A percentile compares a stretch with the other conserved stretches of the same genome.
Conservation (phyloP, 2,329 filamentous ascomycete species). For the Fusarium succisae region DNA sequence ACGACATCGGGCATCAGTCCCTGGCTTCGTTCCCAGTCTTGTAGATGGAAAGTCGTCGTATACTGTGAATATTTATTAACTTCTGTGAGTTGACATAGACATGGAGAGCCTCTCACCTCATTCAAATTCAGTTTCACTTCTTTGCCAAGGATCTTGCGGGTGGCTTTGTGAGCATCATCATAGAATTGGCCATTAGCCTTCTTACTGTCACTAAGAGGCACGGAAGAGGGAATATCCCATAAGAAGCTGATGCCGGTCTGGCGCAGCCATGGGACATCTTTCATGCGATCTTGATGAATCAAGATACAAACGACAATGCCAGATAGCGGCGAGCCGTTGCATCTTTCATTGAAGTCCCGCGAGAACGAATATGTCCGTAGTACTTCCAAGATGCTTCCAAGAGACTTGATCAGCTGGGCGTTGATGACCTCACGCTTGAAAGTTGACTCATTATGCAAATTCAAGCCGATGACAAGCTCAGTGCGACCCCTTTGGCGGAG, state of each 20-base stretch:
- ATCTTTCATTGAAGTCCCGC: not conserved
- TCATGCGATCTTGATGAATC: not conserved
- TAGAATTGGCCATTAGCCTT: not conserved
- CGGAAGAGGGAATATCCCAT: not conserved
- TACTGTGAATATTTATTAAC: not conserved
- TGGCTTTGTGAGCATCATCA: not conserved
- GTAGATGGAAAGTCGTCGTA: not conserved
- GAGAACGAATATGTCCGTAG: not conserved
- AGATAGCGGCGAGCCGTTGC: not conserved
- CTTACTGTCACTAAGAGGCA: not conserved
- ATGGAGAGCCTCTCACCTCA: not conserved
- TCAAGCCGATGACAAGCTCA: not conserved
- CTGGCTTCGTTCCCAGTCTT: not conserved
- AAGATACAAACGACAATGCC: not conserved
- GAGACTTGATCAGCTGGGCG: not conserved
- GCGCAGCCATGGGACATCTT: not conserved
- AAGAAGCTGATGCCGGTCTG: not conserved
- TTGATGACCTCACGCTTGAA: not conserved
- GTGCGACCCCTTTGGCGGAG: not conserved
- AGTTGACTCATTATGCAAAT: not conserved
- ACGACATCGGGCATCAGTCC: not conserved
- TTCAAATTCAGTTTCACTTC: not conserved
- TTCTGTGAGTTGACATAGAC: rapidly evolving
- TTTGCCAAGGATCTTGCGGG: not conserved
- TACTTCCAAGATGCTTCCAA: not conserved